A percentile compares a stretch with the other conserved stretches of the same genome.
Conservation (phyloP, 257 asterid genomes). For the Mitragyna speciosa region DNA sequence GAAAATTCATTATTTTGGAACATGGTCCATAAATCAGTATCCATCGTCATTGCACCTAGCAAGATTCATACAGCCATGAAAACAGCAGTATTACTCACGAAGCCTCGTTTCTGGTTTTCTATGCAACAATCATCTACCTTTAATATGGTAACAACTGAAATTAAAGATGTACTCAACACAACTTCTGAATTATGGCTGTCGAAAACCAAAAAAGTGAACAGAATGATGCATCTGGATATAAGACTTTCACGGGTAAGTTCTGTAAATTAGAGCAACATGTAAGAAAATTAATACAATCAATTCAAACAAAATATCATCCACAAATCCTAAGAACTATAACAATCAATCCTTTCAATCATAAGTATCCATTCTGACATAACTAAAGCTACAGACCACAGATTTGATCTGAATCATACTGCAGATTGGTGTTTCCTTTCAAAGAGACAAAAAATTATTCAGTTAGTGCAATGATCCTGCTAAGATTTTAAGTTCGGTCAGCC, state of each 20-base stretch:
- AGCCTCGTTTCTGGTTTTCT: neutral
- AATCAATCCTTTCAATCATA: neutral
- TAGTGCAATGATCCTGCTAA: neutral
- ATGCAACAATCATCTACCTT: neutral
- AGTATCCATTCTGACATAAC: neutral
- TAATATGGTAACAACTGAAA: neutral
- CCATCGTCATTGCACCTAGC: neutral
- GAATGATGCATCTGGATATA: neutral
- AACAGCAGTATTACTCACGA: neutral
- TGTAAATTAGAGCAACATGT: neutral
- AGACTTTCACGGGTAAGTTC: neutral
- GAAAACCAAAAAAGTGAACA: neutral
- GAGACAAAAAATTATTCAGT: neutral
- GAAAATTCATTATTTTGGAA: neutral
- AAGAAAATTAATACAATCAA: neutral
- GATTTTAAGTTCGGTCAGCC: neutral
- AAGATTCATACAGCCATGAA: neutral
- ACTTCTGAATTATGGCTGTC: neutral
- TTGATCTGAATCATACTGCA: neutral
- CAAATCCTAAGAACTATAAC: neutral
- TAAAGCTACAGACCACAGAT: neutral
- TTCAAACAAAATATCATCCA: neutral
- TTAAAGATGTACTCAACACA: neutral
- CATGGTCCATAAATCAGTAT: neutral
- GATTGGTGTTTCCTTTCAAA: neutral